Base-by-base conservation (phyloP, 2,329 filamentous ascomycete genomes). In the Pseudocercospora fijiensis region DNA sequence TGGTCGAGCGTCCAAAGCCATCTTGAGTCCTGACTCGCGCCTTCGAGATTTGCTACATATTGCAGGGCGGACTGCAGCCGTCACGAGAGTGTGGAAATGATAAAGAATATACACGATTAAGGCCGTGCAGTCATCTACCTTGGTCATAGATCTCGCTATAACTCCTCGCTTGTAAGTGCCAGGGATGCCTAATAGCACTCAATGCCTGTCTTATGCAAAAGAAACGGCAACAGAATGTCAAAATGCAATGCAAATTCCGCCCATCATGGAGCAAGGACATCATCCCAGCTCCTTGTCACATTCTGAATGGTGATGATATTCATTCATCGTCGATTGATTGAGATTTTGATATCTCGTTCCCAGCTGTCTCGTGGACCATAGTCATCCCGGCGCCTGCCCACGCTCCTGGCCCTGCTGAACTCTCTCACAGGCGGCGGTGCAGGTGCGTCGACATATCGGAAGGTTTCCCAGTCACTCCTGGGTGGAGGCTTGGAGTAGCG, bases 401-500 rank as follows among this genome's bases (percentile, higher is more conserved):
- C 58, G 51, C 69, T 71, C 61, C 74, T 71, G 18, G 70, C 68
- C 51, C 62, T 57, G 24, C 65, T 65, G 53, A 61, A 63, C 0
- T 61, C 57, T 41, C 59, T 20, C 27, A 56, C 16, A 37, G 53
- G 53, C 18, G 53, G 53, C 57, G 59, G 67, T 26, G 69, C 72
- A 68, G 61, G 69, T 20, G 72, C 74, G 70, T 81, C 78, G 6
- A 82, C 77, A 66, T 83, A 82, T 47, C 80, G 73, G 65, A 78
- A 82, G 41, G 78, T 78, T 65, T 82, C 80, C 67, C 80, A 81
- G 20, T 77, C 75, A 24, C 75, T 74, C 47, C 68, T 65, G 16
- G 67, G 63, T 37, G 69, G 63, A 6, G 67, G 67, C 16, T 69
- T 67, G n/a, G 70, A 69, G 49, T 73, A 76, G n/a, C 79, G 73